Base-by-base conservation (phyloP, 768 basidiomycete genomes). In the Phallus indusiatus region DNA sequence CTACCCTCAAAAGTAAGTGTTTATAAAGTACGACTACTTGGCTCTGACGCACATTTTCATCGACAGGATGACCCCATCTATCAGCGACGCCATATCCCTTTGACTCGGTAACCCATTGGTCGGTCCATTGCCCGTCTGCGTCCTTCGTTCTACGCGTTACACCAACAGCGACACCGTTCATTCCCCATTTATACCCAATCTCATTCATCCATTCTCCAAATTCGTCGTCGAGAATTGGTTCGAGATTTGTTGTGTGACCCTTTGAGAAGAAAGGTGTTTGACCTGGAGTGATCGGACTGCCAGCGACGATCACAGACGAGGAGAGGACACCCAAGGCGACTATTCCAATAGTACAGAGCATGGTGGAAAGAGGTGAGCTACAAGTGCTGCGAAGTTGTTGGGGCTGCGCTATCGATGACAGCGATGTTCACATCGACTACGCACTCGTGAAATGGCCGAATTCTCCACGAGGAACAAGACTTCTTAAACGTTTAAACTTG, bases 1-100 rank as follows among this genome's bases (percentile, higher is more conserved):
- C 75, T 76, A 34, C 42, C 33, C n/a, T 5, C 5, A 36, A 20
- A 33, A 20, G 12, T 4, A 9, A 37, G 14, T n/a, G 20, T 36
- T 55, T 2, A n/a, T 28, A 46, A 14, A 42, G 36, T 47, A 5
- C 6, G 16, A 22, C 21, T 18, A 36, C 14, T 6, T 1, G 17
- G 20, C 16, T 20, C 17, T 3, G 0, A 17, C 36, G 37, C 28
- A 55, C 54, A 24, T 55, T 7, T 10, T 36, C 54, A 55, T 55
- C 36, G 24, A 60, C 54, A 2, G 60, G 52, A 12, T 22, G 35
- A 17, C 60, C 60, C 37, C 42, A 54, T 20, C 53, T 21, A 33
- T 55, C 37, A 6, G 47, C 42, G 7, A 60, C 46, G 5, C 60
- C 60, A 34, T 42, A 60, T 7, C 42, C 60, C n/a, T 42, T 42